These are phyloP conservation scores for Aphanoascus verrucosus DNA, from an alignment of 2,329 filamentous ascomycete genomes.

Conservation along the genomic window DNA sequence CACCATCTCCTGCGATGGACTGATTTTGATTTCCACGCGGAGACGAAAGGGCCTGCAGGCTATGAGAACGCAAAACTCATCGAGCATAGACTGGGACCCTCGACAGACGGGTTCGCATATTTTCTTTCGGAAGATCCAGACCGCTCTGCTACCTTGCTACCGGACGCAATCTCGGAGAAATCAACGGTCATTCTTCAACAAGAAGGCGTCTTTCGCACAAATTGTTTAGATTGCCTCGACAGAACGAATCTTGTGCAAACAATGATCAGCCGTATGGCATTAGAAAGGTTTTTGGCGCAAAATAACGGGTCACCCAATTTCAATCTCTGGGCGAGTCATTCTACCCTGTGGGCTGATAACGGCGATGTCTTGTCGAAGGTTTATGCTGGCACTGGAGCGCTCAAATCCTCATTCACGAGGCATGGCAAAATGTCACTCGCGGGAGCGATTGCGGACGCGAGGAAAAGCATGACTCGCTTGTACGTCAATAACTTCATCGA, in stretches of 20 bases:
- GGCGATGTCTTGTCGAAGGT: constrained; percentile 89
- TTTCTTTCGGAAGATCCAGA: constrained; percentile 63
- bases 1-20: constrained; percentile 69
- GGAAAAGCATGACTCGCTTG: constrained; percentile 84
- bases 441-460: constrained; percentile 84
- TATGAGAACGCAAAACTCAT: constrained; percentile 89
- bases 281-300: constrained; percentile 72
- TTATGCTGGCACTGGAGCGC: constrained; percentile 87
- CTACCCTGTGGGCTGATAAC: constrained; percentile 92
- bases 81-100: constrained; percentile 62
- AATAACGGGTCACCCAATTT: constrained; percentile 56
- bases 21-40: constrained; percentile 93
- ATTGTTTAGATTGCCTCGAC: constrained; percentile 92
- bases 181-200: constrained; percentile 70
- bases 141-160: constrained; percentile 20
- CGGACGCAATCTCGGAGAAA: constrained; percentile 27
- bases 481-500: constrained; percentile 98
- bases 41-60: constrained; percentile 73
- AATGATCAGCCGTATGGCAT: constrained; percentile 84
- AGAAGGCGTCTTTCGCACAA: constrained; percentile 90
- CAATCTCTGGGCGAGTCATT: constrained; percentile 88
- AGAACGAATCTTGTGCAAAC: constrained; percentile 94
- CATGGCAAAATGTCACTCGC: constrained; percentile 92
- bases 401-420: constrained; percentile 91
- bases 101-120: constrained; percentile 83